Percentiles rank a stretch among this genome's conserved stretches.
These are phyloP conservation scores for Geranium brycei DNA, from an alignment of 345 rosid species.

Conservation along the genomic window DNA sequence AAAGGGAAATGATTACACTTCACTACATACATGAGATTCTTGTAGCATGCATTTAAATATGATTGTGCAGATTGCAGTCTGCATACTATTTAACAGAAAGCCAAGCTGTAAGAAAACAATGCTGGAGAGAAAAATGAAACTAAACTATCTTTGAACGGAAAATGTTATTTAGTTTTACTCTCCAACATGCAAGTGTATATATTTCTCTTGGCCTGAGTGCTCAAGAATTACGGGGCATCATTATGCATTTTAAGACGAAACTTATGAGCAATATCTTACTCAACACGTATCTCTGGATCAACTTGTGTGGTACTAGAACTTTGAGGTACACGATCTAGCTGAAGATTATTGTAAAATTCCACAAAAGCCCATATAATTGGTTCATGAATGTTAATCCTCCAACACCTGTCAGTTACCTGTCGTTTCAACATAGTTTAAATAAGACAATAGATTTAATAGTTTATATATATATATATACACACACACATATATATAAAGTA, in stretches of 20 bases:
- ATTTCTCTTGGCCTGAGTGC: background rate
- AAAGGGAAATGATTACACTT: constrained; percentile 5
- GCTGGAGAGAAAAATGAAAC: too few relatives aligned
- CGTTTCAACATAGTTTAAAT: constrained; percentile 8
- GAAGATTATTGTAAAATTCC: constrained; percentile 72
- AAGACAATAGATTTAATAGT: constrained; percentile 9
- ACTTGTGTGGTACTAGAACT: constrained; percentile 60
- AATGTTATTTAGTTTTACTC: background rate
- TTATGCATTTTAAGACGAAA: background rate
- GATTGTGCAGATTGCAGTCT: background rate
- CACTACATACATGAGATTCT: constrained; percentile 1
- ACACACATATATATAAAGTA: background rate
- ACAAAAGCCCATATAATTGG: constrained; percentile 90
- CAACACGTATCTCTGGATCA: constrained; percentile 90
- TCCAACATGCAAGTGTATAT: background rate
- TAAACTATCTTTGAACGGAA: too few relatives aligned
- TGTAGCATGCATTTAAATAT: background rate
- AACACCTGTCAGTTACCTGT: constrained; percentile 70
- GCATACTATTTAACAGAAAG: background rate
- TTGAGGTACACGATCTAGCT: constrained; percentile 59
- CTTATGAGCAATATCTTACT: constrained; percentile 35
- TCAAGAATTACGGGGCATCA: background rate
- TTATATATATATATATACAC: constrained; percentile 1
- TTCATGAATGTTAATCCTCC: constrained; percentile 90
- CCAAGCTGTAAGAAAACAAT: too few relatives aligned